Conservation (phyloP, 139 green algal species). For the Chlorella sp. region DNA sequence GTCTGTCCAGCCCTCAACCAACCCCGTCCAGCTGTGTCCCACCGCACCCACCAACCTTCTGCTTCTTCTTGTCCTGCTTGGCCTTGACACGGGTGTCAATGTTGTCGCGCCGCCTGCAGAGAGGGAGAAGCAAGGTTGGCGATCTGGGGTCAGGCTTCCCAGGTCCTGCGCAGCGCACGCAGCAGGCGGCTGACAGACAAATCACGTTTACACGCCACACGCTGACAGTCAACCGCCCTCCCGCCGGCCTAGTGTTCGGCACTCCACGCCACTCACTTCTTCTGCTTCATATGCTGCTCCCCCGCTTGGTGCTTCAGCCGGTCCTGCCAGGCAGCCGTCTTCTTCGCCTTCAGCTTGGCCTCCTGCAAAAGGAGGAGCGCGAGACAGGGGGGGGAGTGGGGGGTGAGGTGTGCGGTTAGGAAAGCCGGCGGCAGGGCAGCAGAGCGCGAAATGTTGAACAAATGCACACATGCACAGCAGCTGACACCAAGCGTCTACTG, state of each 20-base stretch:
- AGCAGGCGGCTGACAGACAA: not conserved
- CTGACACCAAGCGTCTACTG: not conserved
- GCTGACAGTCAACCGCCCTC: not conserved
- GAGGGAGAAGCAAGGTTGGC: no score
- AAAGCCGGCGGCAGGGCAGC: no score
- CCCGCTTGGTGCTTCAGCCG: conserved; percentile 61
- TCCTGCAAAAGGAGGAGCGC: conserved; percentile 44
- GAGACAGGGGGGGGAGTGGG: not conserved
- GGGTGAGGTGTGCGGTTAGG: not conserved
- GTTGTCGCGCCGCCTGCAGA: conserved; percentile 74
- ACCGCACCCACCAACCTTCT: conserved; percentile 25
- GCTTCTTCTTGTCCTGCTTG: conserved; percentile 80
- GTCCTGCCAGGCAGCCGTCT: conserved; percentile 73
- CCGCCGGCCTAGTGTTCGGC: not conserved
- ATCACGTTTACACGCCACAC: no score
- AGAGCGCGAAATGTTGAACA: no score
- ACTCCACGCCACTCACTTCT: conserved; percentile 59
- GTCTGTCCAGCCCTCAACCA: no score
- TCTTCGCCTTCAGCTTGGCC: conserved; percentile 75
- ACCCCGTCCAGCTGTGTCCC: no score
- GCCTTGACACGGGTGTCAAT: conserved; percentile 61
- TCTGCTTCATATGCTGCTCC: conserved; percentile 67
- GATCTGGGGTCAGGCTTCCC: no score
- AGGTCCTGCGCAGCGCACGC: not conserved
- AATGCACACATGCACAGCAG: not conserved